phyloP scores from a whole-genome alignment of 495 filamentous ascomycete genomes.

The Penicillium turbatum region DNA sequence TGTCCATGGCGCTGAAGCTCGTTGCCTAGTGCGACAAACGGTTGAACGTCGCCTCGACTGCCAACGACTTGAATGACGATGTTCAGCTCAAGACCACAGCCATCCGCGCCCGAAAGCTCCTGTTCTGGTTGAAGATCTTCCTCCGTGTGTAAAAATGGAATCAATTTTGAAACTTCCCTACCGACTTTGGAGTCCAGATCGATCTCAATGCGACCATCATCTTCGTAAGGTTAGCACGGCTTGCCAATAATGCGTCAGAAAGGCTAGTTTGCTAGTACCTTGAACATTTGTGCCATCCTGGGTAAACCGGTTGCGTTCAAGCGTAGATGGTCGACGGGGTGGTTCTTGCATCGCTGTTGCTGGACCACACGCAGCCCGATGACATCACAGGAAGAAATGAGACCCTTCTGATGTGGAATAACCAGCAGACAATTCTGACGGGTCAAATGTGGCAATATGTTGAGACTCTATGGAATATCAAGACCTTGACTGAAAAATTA shows the following conservation, averaged over 20 bases:
- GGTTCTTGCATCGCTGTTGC: neutral
- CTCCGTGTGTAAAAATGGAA: slow-evolving; percentile 1
- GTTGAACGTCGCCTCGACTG: slow-evolving; percentile 49
- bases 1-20: slow-evolving; percentile 38
- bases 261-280: neutral
- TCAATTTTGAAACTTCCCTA: slow-evolving; percentile 3
- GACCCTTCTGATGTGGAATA: neutral
- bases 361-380: neutral
- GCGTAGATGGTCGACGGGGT: neutral
- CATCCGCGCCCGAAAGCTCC: neutral
- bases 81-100: slow-evolving; percentile 21
- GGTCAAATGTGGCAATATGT: too few relatives aligned
- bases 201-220: slow-evolving; percentile 12
- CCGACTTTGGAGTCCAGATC: slow-evolving; percentile 11
- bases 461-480: neutral
- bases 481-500: neutral
- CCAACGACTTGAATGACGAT: slow-evolving; percentile 52
- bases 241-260: neutral
- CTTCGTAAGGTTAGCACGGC: neutral
- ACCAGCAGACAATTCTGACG: neutral
- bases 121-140: neutral
- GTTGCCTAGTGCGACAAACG: slow-evolving; percentile 48
- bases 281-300: slow-evolving; percentile 1
- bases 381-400: neutral
- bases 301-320: neutral